Conservation (phyloP, 306 rosid genomes). For the Hylodesmum podocarpum region DNA sequence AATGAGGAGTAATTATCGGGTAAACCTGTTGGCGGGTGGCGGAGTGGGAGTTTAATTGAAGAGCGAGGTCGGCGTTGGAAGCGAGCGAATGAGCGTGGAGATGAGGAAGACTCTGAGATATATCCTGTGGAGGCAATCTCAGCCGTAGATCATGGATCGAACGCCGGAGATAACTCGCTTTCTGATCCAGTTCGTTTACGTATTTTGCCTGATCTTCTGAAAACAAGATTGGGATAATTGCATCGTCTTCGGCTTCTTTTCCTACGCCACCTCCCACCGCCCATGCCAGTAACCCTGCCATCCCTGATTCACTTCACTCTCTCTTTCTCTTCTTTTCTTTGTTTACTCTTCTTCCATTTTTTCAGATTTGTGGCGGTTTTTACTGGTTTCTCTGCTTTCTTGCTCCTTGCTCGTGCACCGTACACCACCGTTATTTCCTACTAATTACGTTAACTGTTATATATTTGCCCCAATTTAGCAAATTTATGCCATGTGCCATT, state of each 20-base stretch:
- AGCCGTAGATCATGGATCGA: constrained; percentile 84
- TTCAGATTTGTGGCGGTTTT: neutral
- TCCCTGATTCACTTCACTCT: neutral
- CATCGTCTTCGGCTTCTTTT: constrained; percentile 33
- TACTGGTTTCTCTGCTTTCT: too few relatives aligned
- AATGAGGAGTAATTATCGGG: too few relatives aligned
- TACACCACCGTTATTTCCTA: too few relatives aligned
- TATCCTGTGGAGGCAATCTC: constrained; percentile 83
- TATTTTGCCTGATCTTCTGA: constrained; percentile 64
- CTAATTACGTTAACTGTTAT: too few relatives aligned
- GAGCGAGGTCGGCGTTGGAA: constrained; percentile 65
- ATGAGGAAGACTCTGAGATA: constrained; percentile 91
- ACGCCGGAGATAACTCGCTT: constrained; percentile 63
- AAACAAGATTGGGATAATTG: constrained; percentile 54
- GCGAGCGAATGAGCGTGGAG: constrained; percentile 95
- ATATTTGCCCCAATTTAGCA: too few relatives aligned
- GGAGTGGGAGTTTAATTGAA: constrained; percentile 46
- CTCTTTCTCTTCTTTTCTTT: neutral
- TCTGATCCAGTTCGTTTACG: constrained; percentile 60
- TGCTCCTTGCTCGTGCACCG: too few relatives aligned
- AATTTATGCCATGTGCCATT: too few relatives aligned
- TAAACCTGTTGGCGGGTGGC: constrained; percentile 62
- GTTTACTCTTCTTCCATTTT: neutral
- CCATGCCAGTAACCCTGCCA: constrained; percentile 98
- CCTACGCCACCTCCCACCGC: constrained; percentile 82